Base-by-base conservation (phyloP, 306 rosid genomes). In the Rosa chinensis region DNA sequence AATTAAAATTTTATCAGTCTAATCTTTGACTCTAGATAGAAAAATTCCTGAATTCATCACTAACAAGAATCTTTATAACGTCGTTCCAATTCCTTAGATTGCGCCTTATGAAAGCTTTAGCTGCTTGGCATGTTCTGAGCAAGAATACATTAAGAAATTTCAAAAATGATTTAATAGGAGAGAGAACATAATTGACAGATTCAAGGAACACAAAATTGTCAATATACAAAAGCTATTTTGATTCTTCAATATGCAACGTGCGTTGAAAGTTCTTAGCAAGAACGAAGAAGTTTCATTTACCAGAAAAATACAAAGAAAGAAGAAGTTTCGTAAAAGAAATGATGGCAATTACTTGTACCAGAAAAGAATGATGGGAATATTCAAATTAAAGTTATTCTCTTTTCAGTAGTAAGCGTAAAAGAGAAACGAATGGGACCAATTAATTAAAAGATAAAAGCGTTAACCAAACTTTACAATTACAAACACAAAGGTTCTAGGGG, bases 371-470 rank as follows among this genome's bases (percentile, higher is more conserved):
- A 75, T 75, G 42, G 58, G 56, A 75, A 8, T 44, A 11, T 64
- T 75, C 70, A 44, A 25, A 44, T 43, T 44, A 75, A 75, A 75
- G 59, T 61, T 61, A 64, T 59, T 75, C 45, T 75, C 20, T 28
- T 61, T 43, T 44, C 47, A 25, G 40, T 4, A 39, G 20, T 56
- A 25, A 39, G 66, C 53, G 56, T 13, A 23, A 52, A 52, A n/a
- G 64, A 39, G 66, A 73, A 73, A 40, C 9, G 55, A 61, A 37
- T 1, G 70, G 13, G 45, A 5, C 20, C 23, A 25, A 10, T 32
- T 13, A 61, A 75, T 32, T 13, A 61, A 75, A 75, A 9, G 56
- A 61, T 61, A 44, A 44, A 40, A 55, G 6, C 43, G 70, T 45
- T 23, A 1, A 43, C 8, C 64, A n/a, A 58, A 18, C 43, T 75